phyloP scores from a whole-genome alignment of 306 rosid genomes.

The Casuarina glauca region DNA sequence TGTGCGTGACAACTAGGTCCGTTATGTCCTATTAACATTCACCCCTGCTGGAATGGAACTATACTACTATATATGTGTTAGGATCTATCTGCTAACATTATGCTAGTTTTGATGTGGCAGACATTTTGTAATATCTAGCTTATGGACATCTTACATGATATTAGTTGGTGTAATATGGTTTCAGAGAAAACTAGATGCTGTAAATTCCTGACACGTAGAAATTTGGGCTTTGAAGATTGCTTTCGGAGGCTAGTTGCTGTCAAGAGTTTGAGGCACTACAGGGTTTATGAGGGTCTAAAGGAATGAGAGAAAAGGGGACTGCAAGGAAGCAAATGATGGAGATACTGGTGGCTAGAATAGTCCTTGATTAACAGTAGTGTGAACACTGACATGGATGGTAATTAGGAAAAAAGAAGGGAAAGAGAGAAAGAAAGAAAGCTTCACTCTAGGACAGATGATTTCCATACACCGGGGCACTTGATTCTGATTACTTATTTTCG shows the following conservation, averaged over 20 bases:
- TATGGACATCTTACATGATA: neutral
- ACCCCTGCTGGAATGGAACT: neutral
- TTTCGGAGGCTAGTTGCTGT: neutral
- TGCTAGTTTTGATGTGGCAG: neutral
- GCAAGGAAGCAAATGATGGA: neutral
- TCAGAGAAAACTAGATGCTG: neutral
- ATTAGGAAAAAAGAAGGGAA: neutral
- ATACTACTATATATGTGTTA: neutral
- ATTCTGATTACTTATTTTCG: neutral
- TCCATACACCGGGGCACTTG: neutral
- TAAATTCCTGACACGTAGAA: neutral
- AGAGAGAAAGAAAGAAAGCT: neutral
- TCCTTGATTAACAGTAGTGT: too few relatives aligned
- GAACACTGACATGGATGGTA: neutral
- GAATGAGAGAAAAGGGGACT: neutral
- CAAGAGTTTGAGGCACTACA: neutral
- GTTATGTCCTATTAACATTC: neutral
- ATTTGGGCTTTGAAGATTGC: neutral
- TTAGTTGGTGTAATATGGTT: neutral
- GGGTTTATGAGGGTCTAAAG: neutral
- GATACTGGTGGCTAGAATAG: too few relatives aligned
- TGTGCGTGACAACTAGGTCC: neutral
- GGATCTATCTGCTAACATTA: neutral
- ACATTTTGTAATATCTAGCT: neutral
- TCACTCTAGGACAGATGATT: neutral